These are phyloP conservation scores for Microdochium paspali DNA, from an alignment of 2,329 filamentous ascomycete species.

Conservation along the genomic window DNA sequence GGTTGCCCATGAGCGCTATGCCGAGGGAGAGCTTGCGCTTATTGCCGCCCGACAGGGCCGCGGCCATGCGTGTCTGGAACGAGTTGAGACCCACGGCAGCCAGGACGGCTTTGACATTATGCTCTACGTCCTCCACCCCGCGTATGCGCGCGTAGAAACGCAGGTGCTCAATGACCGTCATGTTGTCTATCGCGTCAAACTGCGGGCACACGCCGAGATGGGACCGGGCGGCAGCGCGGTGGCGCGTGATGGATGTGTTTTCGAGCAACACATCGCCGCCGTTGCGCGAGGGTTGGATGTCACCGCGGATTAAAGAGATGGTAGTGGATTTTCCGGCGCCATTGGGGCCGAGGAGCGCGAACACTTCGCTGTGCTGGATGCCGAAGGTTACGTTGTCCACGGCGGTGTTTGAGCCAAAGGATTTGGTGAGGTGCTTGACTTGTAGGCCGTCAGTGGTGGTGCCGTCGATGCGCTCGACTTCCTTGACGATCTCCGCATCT, in stretches of 20 bases:
- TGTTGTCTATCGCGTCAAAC: slow-evolving; percentile 77
- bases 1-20: slow-evolving; percentile 89
- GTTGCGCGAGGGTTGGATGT: slow-evolving; percentile 61
- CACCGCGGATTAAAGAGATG: slow-evolving; percentile 83
- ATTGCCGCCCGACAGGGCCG: slow-evolving; percentile 78
- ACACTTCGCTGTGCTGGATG: slow-evolving; percentile 71
- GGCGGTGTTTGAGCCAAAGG: slow-evolving; percentile 65
- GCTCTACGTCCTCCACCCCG: slow-evolving; percentile 63
- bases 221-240: slow-evolving; percentile 61
- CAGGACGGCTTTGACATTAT: slow-evolving; percentile 74
- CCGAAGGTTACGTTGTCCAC: slow-evolving; percentile 87
- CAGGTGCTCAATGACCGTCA: slow-evolving; percentile 84
- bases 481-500: slow-evolving; percentile 55
- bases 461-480: slow-evolving; percentile 50
- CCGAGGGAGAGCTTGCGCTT: slow-evolving; percentile 86
- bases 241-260: slow-evolving; percentile 61
- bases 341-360: slow-evolving; percentile 82
- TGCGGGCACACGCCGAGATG: slow-evolving; percentile 89
- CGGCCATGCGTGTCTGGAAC: slow-evolving; percentile 67
- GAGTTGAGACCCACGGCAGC: slow-evolving; percentile 66
- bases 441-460: slow-evolving; percentile 61
- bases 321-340: slow-evolving; percentile 88
- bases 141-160: slow-evolving; percentile 79
- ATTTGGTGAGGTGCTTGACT: slow-evolving; percentile 73
- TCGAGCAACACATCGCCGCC: slow-evolving; percentile 79